Evolutionary conservation across 768 basidiomycete genomes (phyloP).

Genomic region (Exidia glandulosa): DNA sequence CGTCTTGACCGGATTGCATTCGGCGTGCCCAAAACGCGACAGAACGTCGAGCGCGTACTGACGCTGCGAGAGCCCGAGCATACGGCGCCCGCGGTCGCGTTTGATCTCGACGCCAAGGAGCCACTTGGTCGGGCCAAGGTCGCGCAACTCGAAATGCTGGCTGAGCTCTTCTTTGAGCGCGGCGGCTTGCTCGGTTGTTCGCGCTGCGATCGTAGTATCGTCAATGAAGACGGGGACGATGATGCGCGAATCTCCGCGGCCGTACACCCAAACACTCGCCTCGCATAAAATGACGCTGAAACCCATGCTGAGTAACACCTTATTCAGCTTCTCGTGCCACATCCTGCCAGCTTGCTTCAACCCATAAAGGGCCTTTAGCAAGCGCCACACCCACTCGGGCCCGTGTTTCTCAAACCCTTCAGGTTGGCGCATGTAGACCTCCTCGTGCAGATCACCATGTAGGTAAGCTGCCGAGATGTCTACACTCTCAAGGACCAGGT

Average conservation of each 20-base stretch:
- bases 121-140: conserved; percentile 12
- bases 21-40: conserved; percentile 1
- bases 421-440: conserved; percentile 10
- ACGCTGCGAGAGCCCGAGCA: conserved; percentile 7
- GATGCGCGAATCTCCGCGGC: neutral
- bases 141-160: conserved; percentile 15
- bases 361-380: conserved; percentile 16
- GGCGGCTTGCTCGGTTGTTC: neutral
- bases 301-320: conserved; percentile 12
- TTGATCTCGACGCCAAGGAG: conserved; percentile 13
- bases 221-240: conserved; percentile 14
- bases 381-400: conserved; percentile 7
- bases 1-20: conserved; percentile 9
- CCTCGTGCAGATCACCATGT: conserved; percentile 9
- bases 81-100: conserved; percentile 2
- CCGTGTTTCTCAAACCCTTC: neutral
- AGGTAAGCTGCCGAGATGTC: conserved; percentile 15
- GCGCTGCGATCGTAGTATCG: neutral
- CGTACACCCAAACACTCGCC: conserved; percentile 22
- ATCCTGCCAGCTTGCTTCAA: conserved; percentile 13
- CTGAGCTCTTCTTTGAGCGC: conserved; percentile 14
- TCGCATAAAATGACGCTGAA: conserved; percentile 9
- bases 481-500: conserved; percentile 8
- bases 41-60: conserved; percentile 12
- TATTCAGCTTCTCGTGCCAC: conserved; percentile 19